Percentiles rank a stretch among this genome's conserved stretches.
These are phyloP conservation scores for Parascedosporium putredinis DNA, from an alignment of 2,329 filamentous ascomycete genomes.

Conservation along the genomic window DNA sequence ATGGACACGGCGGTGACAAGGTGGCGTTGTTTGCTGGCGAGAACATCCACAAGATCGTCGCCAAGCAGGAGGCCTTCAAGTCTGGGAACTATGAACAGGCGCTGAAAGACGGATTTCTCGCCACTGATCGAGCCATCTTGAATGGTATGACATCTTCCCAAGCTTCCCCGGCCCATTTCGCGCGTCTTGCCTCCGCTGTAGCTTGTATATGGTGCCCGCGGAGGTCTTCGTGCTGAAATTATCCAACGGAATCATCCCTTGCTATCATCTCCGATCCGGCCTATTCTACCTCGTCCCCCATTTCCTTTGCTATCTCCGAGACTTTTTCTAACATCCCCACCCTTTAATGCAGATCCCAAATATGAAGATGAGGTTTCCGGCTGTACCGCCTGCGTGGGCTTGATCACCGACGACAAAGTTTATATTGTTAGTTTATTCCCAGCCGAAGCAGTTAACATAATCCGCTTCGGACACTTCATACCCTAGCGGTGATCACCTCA, in stretches of 20 bases:
- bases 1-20: constrained; percentile 94
- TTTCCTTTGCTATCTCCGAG: background rate
- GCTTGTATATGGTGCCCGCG: too few relatives aligned
- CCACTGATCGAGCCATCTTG: constrained; percentile 89
- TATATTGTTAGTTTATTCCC: constrained; percentile 64
- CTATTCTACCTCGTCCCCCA: background rate
- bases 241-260: too few relatives aligned
- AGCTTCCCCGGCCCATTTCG: background rate
- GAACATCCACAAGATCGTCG: constrained; percentile 85
- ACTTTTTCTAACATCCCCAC: background rate
- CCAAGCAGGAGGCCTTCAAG: constrained; percentile 91
- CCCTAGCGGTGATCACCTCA: background rate
- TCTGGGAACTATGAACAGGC: constrained; percentile 87
- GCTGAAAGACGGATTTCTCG: constrained; percentile 92
- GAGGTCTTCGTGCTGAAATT: too few relatives aligned
- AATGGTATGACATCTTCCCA: constrained; percentile 76
- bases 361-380: constrained; percentile 98
- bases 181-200: background rate
- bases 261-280: background rate
- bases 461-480: background rate
- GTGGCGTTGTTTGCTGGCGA: constrained; percentile 89
- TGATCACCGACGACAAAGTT: constrained; percentile 86
- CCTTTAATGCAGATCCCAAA: constrained; percentile 62
- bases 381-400: constrained; percentile 85
- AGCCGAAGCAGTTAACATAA: background rate